Base-by-base conservation (phyloP, 2,329 filamentous ascomycete genomes). In the Stenocarpella maydis region DNA sequence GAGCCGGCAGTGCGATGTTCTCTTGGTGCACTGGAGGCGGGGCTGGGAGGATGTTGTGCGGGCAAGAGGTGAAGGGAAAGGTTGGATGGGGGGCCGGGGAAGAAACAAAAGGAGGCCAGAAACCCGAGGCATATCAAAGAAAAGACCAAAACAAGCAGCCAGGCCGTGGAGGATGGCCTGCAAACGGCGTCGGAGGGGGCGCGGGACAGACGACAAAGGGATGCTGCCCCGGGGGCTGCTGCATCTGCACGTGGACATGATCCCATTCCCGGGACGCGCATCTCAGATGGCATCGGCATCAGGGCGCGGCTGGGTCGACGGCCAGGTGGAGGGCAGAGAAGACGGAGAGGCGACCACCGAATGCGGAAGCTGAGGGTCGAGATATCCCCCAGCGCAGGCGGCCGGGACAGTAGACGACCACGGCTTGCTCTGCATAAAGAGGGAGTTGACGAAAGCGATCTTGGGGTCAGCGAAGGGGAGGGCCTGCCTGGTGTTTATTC, bases 201-300 rank as follows among this genome's bases (percentile, higher is more conserved):
- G 24, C 28, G 37, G 50, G 9, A n/a, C 17, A 19, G 37, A n/a
- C 26, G 37, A 63, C 55, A 63, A 53, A 64, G 54, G 26, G 21
- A n/a, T 7, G 1, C 41, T 50, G 39, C 21, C 26, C 34, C 6
- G 17, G 12, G n/a, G n/a, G 37, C 26, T 37, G 37, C 53, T 41
- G 34, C 34, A 55, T 41, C 53, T 58, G n/a, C 26, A 24, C 10
- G 34, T 41, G n/a, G n/a, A 41, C 6, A 19, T 5, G 3, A 34
- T 19, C 52, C 65, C 65, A 61, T 41, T 52, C 63, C 65, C 65
- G 65, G 65, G 39, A 15, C 39, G 10, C 37, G 9, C 15, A 12
- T 34, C n/a, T 17, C 24, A 45, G 21, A 8, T n/a, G 15, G n/a
- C 53, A 41, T 39, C 34, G 24, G n/a, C 17, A n/a, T 15, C 21